These are phyloP conservation scores for Phytophthora tentaculata DNA, from an alignment of 352 stramenopile genomes.

Conservation along the genomic window DNA sequence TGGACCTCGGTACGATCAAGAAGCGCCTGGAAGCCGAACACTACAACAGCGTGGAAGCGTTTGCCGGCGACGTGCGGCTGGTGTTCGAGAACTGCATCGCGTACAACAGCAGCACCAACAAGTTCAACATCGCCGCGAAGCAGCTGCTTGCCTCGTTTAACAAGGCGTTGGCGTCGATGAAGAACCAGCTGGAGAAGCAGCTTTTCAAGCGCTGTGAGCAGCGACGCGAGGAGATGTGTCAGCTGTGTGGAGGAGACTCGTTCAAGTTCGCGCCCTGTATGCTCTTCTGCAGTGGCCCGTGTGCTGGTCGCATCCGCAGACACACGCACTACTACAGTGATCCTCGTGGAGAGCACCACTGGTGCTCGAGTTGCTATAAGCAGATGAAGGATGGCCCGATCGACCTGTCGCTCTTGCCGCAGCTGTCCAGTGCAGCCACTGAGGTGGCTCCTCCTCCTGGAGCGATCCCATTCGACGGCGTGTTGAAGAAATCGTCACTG, in stretches of 20 bases:
- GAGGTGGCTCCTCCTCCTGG: slow-evolving; percentile 42
- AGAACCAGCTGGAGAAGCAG: slow-evolving; percentile 85
- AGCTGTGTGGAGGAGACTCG: slow-evolving; percentile 88
- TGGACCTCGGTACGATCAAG: slow-evolving; percentile 99
- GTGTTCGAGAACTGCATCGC: slow-evolving; percentile 92
- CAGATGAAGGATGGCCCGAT: slow-evolving; percentile 93
- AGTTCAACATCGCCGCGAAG: slow-evolving; percentile 88
- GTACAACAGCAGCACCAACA: slow-evolving; percentile 91
- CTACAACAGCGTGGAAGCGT: slow-evolving; percentile 92
- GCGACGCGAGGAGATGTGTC: slow-evolving; percentile 88
- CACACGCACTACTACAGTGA: slow-evolving; percentile 91
- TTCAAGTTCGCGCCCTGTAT: slow-evolving; percentile 92
- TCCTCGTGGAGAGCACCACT: slow-evolving; percentile 83
- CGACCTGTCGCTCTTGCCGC: slow-evolving; percentile 86
- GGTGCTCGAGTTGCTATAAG: slow-evolving; percentile 91
- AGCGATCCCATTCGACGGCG: slow-evolving; percentile 55
- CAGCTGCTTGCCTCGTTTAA: slow-evolving; percentile 83
- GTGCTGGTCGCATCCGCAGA: slow-evolving; percentile 79
- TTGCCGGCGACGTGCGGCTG: slow-evolving; percentile 86
- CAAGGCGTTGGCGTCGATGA: slow-evolving; percentile 63
- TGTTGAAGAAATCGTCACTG: slow-evolving; percentile 94
- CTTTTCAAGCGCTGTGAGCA: slow-evolving; percentile 86
- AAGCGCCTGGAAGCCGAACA: slow-evolving; percentile 95
- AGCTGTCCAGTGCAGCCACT: slow-evolving; percentile 68
- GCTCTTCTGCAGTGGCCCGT: slow-evolving; percentile 90